These are phyloP conservation scores for Penicillium chermesinum DNA, from an alignment of 495 filamentous ascomycete species.

Conservation along the genomic window DNA sequence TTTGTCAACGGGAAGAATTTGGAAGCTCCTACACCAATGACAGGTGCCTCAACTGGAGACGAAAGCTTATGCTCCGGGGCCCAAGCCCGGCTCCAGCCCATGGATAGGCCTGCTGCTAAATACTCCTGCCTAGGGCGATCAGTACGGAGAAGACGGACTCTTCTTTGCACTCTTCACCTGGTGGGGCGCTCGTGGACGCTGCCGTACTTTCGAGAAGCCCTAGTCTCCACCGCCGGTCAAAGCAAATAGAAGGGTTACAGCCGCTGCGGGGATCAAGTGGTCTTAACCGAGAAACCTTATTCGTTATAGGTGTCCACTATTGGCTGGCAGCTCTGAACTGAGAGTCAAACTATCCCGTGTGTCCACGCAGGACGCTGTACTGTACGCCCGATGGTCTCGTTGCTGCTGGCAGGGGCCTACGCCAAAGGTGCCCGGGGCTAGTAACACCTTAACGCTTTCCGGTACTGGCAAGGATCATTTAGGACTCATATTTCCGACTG, in stretches of 20 bases:
- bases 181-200: neutral
- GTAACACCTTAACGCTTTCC: too few species aligned
- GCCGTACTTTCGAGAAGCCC: neutral
- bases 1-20: too few species aligned
- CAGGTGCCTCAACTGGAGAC: too few species aligned
- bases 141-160: neutral
- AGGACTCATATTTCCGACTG: too few species aligned
- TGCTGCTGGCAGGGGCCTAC: too few species aligned
- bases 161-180: neutral
- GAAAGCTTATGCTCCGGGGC: neutral
- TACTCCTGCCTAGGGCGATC: neutral
- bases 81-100: neutral
- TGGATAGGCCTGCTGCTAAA: neutral
- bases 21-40: too few species aligned
- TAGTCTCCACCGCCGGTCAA: neutral
- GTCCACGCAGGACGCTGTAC: too few species aligned
- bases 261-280: neutral
- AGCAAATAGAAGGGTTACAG: neutral
- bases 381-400: too few species aligned
- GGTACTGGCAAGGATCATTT: too few species aligned
- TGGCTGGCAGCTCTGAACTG: neutral
- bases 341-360: too few species aligned
- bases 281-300: neutral
- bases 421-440: too few species aligned
- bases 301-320: neutral